These are phyloP conservation scores for Candida insectorum DNA, from an alignment of 805 yeast genomes.

Conservation along the genomic window DNA sequence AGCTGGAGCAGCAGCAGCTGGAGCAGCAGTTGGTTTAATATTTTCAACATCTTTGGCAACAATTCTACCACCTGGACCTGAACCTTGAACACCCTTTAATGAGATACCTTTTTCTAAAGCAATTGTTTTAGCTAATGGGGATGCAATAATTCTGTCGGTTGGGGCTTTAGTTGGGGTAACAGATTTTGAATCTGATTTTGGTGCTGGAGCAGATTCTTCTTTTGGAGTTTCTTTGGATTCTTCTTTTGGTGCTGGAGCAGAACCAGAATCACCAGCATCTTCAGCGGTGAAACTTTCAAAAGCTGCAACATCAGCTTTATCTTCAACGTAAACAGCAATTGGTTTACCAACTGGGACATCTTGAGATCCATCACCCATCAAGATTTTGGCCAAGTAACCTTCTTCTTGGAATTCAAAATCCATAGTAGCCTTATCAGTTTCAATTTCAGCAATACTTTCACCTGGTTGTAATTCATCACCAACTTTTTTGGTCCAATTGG, in stretches of 20 bases:
- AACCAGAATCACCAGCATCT: constrained; percentile 61
- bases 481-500: constrained; percentile 82
- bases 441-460: constrained; percentile 93
- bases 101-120: constrained; percentile 92
- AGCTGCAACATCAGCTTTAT: constrained; percentile 77
- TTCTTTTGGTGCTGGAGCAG: constrained; percentile 34
- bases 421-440: constrained; percentile 97
- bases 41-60: constrained; percentile 85
- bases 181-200: constrained; percentile 22
- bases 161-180: constrained; percentile 37
- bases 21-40: constrained; percentile 45
- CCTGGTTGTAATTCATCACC: constrained; percentile 92
- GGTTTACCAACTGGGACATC: constrained; percentile 94
- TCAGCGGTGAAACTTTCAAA: constrained; percentile 80
- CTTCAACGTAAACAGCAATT: constrained; percentile 94
- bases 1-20: constrained; percentile 48
- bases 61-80: constrained; percentile 96
- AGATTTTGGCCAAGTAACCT: constrained; percentile 83
- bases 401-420: constrained; percentile 98
- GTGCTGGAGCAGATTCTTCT: constrained; percentile 23
- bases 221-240: constrained; percentile 19
- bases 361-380: constrained; percentile 79
- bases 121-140: constrained; percentile 90
- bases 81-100: constrained; percentile 78
- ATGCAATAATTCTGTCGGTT: constrained; percentile 78